Percentiles rank a stretch among this genome's conserved stretches.
Conservation (phyloP, 148 eudicot species). For the Spergularia marina region DNA sequence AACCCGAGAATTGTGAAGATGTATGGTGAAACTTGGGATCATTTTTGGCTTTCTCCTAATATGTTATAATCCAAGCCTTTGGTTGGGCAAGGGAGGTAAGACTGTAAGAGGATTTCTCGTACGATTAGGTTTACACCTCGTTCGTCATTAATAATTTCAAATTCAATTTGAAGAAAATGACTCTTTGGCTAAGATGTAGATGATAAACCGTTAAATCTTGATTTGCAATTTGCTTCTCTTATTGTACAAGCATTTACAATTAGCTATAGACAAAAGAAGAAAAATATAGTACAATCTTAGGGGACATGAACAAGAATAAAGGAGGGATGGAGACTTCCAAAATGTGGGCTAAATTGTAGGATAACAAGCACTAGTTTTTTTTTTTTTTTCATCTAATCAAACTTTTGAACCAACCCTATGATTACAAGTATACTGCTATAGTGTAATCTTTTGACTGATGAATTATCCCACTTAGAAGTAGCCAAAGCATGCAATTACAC, state of each 20-base stretch:
- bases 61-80: too few relatives aligned
- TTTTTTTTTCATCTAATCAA: not conserved
- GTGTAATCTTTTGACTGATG: conserved; percentile 20
- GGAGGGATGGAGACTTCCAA: conserved; percentile 1
- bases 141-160: too few relatives aligned
- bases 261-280: not conserved
- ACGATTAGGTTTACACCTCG: too few relatives aligned
- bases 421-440: conserved; percentile 10
- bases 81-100: too few relatives aligned
- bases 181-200: too few relatives aligned
- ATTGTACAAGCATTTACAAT: not conserved
- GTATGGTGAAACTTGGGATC: too few relatives aligned
- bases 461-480: conserved; percentile 22
- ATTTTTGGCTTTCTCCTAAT: too few relatives aligned
- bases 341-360: conserved; percentile 20
- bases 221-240: too few relatives aligned
- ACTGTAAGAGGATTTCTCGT: too few relatives aligned
- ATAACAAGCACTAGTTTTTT: conserved; percentile 10
- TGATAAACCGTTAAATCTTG: too few relatives aligned
- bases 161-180: too few relatives aligned
- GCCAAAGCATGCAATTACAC: conserved; percentile 19
- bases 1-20: too few relatives aligned
- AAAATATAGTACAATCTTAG: not conserved
- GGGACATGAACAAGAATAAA: not conserved
- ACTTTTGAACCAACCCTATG: conserved; percentile 7